Conservation (phyloP, 345 rosid genomes). For the Brassica juncea region DNA sequence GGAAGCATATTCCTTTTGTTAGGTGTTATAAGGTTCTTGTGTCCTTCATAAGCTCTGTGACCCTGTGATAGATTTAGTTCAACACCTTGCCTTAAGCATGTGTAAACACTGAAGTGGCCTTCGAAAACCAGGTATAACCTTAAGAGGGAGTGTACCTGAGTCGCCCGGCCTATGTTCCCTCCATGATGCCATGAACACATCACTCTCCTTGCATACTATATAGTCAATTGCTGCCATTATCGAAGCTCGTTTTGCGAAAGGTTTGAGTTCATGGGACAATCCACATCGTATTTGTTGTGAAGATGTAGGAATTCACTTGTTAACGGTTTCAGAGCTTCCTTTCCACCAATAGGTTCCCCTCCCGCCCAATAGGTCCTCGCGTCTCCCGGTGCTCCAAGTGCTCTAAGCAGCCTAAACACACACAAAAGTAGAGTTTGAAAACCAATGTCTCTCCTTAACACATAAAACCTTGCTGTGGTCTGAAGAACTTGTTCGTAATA, state of each 20-base stretch:
- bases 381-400: slow-evolving; percentile 76
- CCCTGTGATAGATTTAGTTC: slow-evolving; percentile 61
- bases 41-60: slow-evolving; percentile 69
- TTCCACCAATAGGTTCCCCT: slow-evolving; percentile 86
- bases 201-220: slow-evolving; percentile 75
- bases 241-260: slow-evolving; percentile 76
- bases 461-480: background rate
- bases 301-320: slow-evolving; percentile 66
- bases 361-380: slow-evolving; percentile 93
- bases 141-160: slow-evolving; percentile 55
- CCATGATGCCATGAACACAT: slow-evolving; percentile 99
- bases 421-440: background rate
- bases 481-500: too few relatives aligned
- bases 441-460: background rate
- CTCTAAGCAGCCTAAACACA: slow-evolving; percentile 76
- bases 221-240: slow-evolving; percentile 87
- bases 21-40: slow-evolving; percentile 86
- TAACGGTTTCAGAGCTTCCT: slow-evolving; percentile 71
- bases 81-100: background rate
- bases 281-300: slow-evolving; percentile 82
- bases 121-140: background rate
- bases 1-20: slow-evolving; percentile 95
- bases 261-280: slow-evolving; percentile 75
- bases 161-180: slow-evolving; percentile 95
- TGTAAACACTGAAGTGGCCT: background rate